Base-by-base conservation (phyloP, 768 basidiomycete genomes). In the Amanita inopinata region DNA sequence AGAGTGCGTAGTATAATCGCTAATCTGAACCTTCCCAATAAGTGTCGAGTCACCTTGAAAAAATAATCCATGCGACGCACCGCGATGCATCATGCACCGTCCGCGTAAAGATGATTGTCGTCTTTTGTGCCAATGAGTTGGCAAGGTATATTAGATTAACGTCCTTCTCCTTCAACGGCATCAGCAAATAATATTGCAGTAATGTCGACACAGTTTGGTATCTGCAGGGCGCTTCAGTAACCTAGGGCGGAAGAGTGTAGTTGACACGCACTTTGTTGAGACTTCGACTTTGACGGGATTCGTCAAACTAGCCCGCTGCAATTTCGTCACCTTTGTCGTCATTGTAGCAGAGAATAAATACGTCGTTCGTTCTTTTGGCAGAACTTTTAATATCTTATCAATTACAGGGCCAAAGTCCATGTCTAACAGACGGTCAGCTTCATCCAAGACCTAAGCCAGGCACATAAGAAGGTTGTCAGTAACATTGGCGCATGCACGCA, bases 331-430 rank as follows among this genome's bases (percentile, higher is more conserved):
- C 64, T 97, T 98, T 10, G 90, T 91, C 8, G 96, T 94, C 94
- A 99, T 98, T 15, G 94, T 98, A 4, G 94, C 96, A 9, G 94
- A 97, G 66, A 92, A 99, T 1, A 99, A 74, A 57, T 91, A 97
- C 2, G 96, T 99, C 22, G 83, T 87, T 8, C 96, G 77, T 52
- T 97, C 93, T 55, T 80, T 88, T 15, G 94, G 96, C 49, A 99
- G 83, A 28, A 89, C 77, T 63, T 93, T 94, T 25, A 99, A 73
- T 54, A 99, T 92, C 67, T 89, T 91, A 67, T 98, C 94, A 52
- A 99, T 89, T 40, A 85, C 83, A 35, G 85, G 83, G 14, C 90
- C 91, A 50, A 98, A 98, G 59, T 98, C 94, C 78, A 98, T 82
- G 62, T 97, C 94, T 33, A 98, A 67, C 18, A 99, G 64, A 38